Evolutionary conservation across 345 rosid species (phyloP), one percentile per base, ranked within the genome.

Genomic region (Lepidium aucheri): DNA sequence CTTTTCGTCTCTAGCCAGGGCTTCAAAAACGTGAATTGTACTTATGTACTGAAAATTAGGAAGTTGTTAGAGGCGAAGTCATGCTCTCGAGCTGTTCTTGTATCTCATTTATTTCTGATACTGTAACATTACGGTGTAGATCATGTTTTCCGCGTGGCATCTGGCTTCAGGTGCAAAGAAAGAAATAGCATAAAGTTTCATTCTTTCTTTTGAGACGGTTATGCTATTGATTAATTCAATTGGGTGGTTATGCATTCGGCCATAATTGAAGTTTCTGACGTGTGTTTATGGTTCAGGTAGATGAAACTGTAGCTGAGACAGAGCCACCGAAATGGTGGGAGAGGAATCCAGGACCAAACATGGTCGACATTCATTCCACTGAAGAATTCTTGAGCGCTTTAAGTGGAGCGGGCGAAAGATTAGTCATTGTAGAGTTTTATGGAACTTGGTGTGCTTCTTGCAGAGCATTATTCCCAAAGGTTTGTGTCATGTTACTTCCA

Each of bases 401-500:
- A 66, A 85, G 89, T 51, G 81, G 79, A 73, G 90, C 97, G 0
- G 87, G 86, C 5, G 90, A 90, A 64, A 87, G 80, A 79, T 76
- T 90, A 82, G 97, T 90, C 40, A 87, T 90, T 76, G 95, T 90
- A 45, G 97, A 90, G 66, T 90, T 90, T 80, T 90, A 90, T 79
- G 97, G 97, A 70, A 87, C 97, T 30, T 90, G 97, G 97, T 90
- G 97, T 77, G 97, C 95, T 52, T 90, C 95, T 63, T 90, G 97
- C 70, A 82, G 88, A 68, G 95, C 97, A 60, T 77, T 90, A 50
- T 90, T 84, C 75, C 95, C 95, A 4, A 87, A 84, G 90, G 97
- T 84, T 64, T 60, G 55, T 68, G 16, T 9, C 30, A 36, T 5
- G 20, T 26, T 39, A 17, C 15, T 20, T 52, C 14, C 17, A 12